Evolutionary conservation across 306 rosid species (phyloP), one percentile per base, ranked within the genome.

Genomic region (Medicago ruthenica): DNA sequence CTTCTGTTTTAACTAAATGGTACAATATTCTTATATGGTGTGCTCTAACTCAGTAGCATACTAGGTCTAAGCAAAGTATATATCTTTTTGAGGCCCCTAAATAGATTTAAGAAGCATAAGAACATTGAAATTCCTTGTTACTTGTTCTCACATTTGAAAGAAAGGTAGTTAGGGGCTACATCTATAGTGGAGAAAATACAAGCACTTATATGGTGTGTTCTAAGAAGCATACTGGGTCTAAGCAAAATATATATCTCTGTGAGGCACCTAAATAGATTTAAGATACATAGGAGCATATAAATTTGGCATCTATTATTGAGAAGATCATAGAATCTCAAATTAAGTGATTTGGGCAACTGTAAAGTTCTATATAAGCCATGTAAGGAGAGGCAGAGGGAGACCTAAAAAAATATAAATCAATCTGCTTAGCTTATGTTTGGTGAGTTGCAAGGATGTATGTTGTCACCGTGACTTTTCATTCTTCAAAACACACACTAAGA

Each of bases 81-180:
- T 27, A 44, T 24, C 24, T n/a, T 5, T 31, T 50, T 39, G 27
- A 47, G 58, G 50, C 2, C 2, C 74, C 21, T n/a, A 15, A 22
- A 27, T 1, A 48, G 58, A 67, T 41, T 41, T 20, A 67, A 44
- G 66, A 58, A 34, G 67, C 9, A 47, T 59, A 68, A 9, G 70
- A 59, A 22, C 20, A 0, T 15, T 18, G 53, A 73, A 58, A 37
- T 18, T 39, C 42, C 66, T 55, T 20, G 76, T 18, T 40, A 53
- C 76, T 71, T 36, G 64, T 15, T 24, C 16, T 71, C 53, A 7
- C 64, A 53, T 72, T 67, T 41, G 51, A 64, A 37, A 8, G 70
- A 4, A 64, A 17, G 2, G 36, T 58, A 5, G 31, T 64, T n/a
- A 1, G 27, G 50, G 9, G 66, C 27, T 12, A 16, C 40, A 6